Evolutionary conservation across 139 green algal species (phyloP).

Genomic region (Haematococcus lacustris): DNA sequence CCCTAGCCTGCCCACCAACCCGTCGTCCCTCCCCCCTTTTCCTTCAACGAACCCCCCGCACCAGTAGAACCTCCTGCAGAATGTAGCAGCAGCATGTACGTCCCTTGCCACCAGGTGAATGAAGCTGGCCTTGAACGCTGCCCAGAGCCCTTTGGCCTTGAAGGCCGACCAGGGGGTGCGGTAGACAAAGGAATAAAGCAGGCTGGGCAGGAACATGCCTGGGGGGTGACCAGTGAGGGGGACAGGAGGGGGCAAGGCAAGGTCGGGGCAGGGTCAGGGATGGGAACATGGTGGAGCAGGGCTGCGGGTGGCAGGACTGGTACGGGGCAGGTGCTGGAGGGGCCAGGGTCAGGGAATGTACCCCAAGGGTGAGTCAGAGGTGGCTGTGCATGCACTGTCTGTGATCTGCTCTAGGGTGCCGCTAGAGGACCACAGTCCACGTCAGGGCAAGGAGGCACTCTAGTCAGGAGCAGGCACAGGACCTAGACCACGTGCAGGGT

Average conservation of each 20-base stretch:
- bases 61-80: slow-evolving; percentile 12
- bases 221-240: not conserved
- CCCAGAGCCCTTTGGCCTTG: slow-evolving; percentile 13
- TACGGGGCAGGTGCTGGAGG: not conserved
- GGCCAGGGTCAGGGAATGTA: not conserved
- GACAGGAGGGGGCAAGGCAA: not conserved
- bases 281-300: not conserved
- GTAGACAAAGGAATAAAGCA: slow-evolving; percentile 48
- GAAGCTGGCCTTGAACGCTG: slow-evolving; percentile 15
- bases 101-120: slow-evolving; percentile 7
- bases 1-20: too few species aligned
- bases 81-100: slow-evolving; percentile 6
- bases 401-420: too few species aligned
- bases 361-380: not conserved
- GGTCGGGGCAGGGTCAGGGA: not conserved
- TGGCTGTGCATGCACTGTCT: too few species aligned
- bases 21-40: too few species aligned
- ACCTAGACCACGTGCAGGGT: too few species aligned
- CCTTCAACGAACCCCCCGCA: too few species aligned
- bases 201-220: slow-evolving; percentile 46
- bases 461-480: too few species aligned
- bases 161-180: slow-evolving; percentile 9
- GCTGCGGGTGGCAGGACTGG: not conserved
- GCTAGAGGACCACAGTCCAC: too few species aligned
- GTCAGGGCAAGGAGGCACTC: too few species aligned